Evolutionary conservation across 2,329 filamentous ascomycete species (phyloP), one percentile per base, ranked within the genome.

Genomic region (Exophiala xenobiotica): DNA sequence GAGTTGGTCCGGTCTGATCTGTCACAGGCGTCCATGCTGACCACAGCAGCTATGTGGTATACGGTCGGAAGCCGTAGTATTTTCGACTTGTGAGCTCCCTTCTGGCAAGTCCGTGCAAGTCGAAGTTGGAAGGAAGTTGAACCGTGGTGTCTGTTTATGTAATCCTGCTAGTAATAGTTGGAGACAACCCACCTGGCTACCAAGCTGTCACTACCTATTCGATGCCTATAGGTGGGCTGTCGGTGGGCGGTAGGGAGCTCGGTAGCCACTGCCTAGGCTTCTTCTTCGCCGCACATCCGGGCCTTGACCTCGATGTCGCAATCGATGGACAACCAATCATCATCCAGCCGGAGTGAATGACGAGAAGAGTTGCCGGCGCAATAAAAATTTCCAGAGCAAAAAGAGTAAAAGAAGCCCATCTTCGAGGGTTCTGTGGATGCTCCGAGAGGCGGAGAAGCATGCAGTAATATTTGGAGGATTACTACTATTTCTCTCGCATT

Each of bases 241-340:
- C 35, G 12, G 12, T 16, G 18, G 8, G 4, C 31, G 8, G 14
- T 37, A 12, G n/a, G n/a, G n/a, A n/a, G n/a, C n/a, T n/a, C n/a
- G n/a, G n/a, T n/a, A n/a, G n/a, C n/a, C n/a, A n/a, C n/a, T n/a
- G n/a, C n/a, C n/a, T n/a, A n/a, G n/a, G n/a, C n/a, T n/a, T n/a
- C n/a, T n/a, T n/a, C n/a, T n/a, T n/a, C n/a, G n/a, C 18, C 38
- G 38, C n/a, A n/a, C 12, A 9, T 18, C 20, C 38, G 38, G 19
- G 19, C 26, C 46, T 31, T 5, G 33, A 29, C 49, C 37, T 38
- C 52, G 53, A 56, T 58, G 53, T 49, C 56, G 56, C 52, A 49
- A 58, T 58, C 56, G 55, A 20, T 20, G 31, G 29, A 27, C 6
- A 43, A 31, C 56, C 56, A 58, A 58, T 58, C 46, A 58, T 23